These are phyloP conservation scores for Omphalotus guepiniiformis DNA, from an alignment of 768 basidiomycete species.

Conservation along the genomic window DNA sequence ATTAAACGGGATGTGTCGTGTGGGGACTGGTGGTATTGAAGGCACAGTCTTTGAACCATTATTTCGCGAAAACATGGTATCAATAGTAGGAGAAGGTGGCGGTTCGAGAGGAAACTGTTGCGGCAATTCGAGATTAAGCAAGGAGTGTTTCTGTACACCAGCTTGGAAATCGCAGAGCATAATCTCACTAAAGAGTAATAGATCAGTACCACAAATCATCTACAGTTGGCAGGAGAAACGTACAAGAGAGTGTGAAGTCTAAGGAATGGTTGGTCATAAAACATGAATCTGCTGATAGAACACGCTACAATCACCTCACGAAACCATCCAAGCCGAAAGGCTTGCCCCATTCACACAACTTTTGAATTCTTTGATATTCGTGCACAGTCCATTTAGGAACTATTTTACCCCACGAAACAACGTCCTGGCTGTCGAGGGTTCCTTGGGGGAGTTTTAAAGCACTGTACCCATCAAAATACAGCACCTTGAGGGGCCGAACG, in stretches of 20 bases:
- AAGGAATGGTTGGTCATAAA: background rate
- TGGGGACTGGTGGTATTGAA: slow-evolving; percentile 8
- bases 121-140: slow-evolving; percentile 11
- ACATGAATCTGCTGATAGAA: background rate
- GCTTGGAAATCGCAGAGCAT: slow-evolving; percentile 30
- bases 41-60: slow-evolving; percentile 8
- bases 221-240: background rate
- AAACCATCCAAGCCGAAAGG: slow-evolving; percentile 28
- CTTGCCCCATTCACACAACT: slow-evolving; percentile 30
- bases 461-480: slow-evolving; percentile 29
- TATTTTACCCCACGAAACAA: slow-evolving; percentile 26
- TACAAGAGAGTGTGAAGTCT: slow-evolving; percentile 4
- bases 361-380: slow-evolving; percentile 22
- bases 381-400: slow-evolving; percentile 13
- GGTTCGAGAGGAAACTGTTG: background rate
- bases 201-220: background rate
- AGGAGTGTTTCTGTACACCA: slow-evolving; percentile 23
- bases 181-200: slow-evolving; percentile 23
- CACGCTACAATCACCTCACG: slow-evolving; percentile 19
- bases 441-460: slow-evolving; percentile 27
- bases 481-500: slow-evolving; percentile 23
- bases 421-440: slow-evolving; percentile 31
- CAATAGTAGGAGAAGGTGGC: background rate
- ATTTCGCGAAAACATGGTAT: background rate
- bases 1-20: slow-evolving; percentile 8